Evolutionary conservation across 2,329 filamentous ascomycete species (phyloP), one percentile per base, ranked within the genome.

Genomic region (Alternaria arborescens): DNA sequence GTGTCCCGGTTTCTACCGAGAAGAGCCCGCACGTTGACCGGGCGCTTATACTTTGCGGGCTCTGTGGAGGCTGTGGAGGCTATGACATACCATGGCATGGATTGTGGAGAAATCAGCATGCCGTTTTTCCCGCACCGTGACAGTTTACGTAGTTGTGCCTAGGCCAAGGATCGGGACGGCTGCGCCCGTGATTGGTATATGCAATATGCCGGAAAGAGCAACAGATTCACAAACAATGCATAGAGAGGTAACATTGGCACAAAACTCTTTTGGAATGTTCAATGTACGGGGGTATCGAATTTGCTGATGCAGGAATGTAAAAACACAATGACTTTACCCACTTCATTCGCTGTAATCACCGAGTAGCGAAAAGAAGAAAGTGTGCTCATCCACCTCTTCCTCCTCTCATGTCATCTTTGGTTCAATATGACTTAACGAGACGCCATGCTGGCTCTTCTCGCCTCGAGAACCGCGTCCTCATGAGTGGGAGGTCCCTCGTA

Each of bases 401-500:
- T 28, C n/a, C n/a, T 48, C 34, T 58, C 20, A 28, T 50, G 8
- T 50, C 20, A 36, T n/a, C 20, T n/a, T 4, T 14, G 12, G 14
- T 12, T n/a, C 2, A 7, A 16, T n/a, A 4, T 28, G 10, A 14
- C 18, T 55, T 62, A 69, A 3, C 65, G 64, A 57, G 67, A 72
- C n/a, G 65, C 64, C 22, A 73, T 63, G 59, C 75, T 78, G 5
- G 71, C 71, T 41, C 75, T 71, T 46, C 75, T 66, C 0, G 72
- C 75, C 57, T 77, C 71, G 11, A 77, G 63, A 7, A 76, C 55
- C 26, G 67, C 66, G 36, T 77, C 75, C 52, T 77, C 75, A 22
- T 75, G 71, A 36, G 70, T 75, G n/a, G 77, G 86, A 2, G 87
- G 88, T 16, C 89, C 88, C 46, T 82, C 82, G 78, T 91, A 91